phyloP scores from a whole-genome alignment of 2,329 filamentous ascomycete genomes.

The Trichoderma oligosporum region DNA sequence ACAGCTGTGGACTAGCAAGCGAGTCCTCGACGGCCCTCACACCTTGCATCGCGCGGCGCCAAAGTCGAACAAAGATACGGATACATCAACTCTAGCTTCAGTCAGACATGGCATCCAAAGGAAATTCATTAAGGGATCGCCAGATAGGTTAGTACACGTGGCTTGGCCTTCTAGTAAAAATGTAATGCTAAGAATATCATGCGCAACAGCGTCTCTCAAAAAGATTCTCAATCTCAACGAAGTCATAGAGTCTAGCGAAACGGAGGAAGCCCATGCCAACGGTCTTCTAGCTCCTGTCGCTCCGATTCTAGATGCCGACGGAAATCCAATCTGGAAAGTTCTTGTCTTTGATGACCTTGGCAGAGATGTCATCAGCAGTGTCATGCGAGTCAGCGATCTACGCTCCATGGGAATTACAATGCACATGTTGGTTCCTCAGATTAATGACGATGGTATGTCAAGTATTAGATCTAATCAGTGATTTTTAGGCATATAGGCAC shows the following conservation, averaged over 20 bases:
- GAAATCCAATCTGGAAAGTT: constrained; percentile 96
- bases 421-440: constrained; percentile 63
- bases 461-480: background rate
- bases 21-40: background rate
- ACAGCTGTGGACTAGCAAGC: constrained; percentile 10
- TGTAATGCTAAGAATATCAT: background rate
- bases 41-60: background rate
- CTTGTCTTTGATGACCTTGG: constrained; percentile 90
- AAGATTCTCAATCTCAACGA: constrained; percentile 95
- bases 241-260: constrained; percentile 54
- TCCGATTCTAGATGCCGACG: constrained; percentile 80
- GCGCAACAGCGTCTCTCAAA: constrained; percentile 73
- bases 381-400: constrained; percentile 88
- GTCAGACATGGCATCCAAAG: constrained; percentile 43
- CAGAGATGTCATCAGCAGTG: constrained; percentile 93
- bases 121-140: constrained; percentile 47
- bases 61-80: background rate
- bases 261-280: constrained; percentile 61
- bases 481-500: constrained; percentile 70
- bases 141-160: constrained; percentile 42
- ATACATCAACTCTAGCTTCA: background rate
- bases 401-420: constrained; percentile 93
- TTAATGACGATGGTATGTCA: background rate
- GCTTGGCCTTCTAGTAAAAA: background rate
- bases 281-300: constrained; percentile 64